phyloP scores from a whole-genome alignment of 208 protist genomes.

The Crithidia expoeki region DNA sequence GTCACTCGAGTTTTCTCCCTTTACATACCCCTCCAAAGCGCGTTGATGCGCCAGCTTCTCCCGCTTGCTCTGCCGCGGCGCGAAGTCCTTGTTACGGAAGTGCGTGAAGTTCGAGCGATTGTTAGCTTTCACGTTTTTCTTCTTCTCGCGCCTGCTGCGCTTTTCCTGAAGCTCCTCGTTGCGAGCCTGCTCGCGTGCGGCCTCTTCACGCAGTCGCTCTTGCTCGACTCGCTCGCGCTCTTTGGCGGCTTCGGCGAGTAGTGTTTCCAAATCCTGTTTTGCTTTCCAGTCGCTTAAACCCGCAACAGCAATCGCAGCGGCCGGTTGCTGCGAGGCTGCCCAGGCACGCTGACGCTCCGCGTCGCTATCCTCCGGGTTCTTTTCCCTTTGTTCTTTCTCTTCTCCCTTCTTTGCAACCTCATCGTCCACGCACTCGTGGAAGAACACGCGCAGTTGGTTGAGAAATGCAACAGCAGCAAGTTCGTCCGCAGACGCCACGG shows the following conservation, averaged over 20 bases:
- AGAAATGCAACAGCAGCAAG: conserved; percentile 35
- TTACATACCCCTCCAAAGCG: conserved; percentile 5
- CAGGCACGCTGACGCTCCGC: conserved; percentile 18
- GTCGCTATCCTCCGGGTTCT: neutral
- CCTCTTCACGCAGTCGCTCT: conserved; percentile 41
- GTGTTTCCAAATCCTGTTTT: conserved; percentile 49
- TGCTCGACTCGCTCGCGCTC: conserved; percentile 37
- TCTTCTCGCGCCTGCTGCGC: conserved; percentile 54
- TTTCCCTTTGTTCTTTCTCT: too few relatives aligned
- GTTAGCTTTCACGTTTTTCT: conserved; percentile 91
- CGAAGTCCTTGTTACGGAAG: conserved; percentile 90
- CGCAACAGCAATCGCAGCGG: conserved; percentile 17
- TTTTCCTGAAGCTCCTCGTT: conserved; percentile 31
- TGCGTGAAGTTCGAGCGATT: conserved; percentile 88
- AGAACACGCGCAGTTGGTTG: conserved; percentile 60
- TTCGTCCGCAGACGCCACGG: neutral
- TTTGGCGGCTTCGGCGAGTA: conserved; percentile 50
- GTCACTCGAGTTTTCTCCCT: conserved; percentile 19
- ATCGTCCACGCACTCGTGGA: conserved; percentile 24
- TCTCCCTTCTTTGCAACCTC: conserved; percentile 7
- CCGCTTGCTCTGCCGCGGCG: conserved; percentile 38
- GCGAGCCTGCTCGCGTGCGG: conserved; percentile 22
- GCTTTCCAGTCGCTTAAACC: conserved; percentile 12
- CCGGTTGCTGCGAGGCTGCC: conserved; percentile 19
- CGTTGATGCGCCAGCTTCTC: conserved; percentile 13